Evolutionary conservation across 257 asterid genomes (phyloP).

Genomic region (Solanum chilense): DNA sequence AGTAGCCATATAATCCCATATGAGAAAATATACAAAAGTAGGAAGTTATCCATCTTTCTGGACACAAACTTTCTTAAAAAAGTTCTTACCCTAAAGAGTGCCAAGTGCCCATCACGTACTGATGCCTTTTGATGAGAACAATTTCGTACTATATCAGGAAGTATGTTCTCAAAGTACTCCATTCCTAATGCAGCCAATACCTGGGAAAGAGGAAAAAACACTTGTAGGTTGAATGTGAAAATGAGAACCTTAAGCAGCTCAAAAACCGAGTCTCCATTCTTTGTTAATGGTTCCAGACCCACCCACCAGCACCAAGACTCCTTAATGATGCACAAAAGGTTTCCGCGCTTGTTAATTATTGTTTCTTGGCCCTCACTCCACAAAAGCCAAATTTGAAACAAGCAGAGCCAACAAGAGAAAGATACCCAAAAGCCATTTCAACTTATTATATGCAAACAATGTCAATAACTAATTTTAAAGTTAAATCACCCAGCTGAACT

Average conservation of each 20-base stretch:
- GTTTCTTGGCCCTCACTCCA: not conserved
- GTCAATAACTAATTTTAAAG: not conserved
- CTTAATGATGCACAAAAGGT: not conserved
- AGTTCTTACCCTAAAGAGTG: conserved; percentile 71
- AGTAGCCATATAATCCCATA: not conserved
- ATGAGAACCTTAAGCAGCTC: not conserved
- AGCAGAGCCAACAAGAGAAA: not conserved
- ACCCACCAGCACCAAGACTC: not conserved
- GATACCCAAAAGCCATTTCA: not conserved
- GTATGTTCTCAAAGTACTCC: conserved; percentile 66
- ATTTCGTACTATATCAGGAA: conserved; percentile 79
- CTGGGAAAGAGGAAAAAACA: conserved; percentile 25
- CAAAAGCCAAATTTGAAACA: not conserved
- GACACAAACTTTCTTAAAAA: not conserved
- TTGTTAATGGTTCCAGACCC: not conserved
- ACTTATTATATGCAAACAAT: not conserved
- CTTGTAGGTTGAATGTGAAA: not conserved
- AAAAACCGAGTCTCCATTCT: not conserved
- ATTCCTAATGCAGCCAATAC: conserved; percentile 96
- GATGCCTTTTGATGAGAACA: conserved; percentile 93
- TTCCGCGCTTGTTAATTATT: not conserved
- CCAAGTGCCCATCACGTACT: conserved; percentile 87
- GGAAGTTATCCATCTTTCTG: not conserved
- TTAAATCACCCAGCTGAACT: not conserved
- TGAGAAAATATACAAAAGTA: not conserved